Percentiles rank a stretch among this genome's conserved stretches.
Conservation (phyloP, 2,329 filamentous ascomycete genomes). For the Paracoccidioides brasiliensis region DNA sequence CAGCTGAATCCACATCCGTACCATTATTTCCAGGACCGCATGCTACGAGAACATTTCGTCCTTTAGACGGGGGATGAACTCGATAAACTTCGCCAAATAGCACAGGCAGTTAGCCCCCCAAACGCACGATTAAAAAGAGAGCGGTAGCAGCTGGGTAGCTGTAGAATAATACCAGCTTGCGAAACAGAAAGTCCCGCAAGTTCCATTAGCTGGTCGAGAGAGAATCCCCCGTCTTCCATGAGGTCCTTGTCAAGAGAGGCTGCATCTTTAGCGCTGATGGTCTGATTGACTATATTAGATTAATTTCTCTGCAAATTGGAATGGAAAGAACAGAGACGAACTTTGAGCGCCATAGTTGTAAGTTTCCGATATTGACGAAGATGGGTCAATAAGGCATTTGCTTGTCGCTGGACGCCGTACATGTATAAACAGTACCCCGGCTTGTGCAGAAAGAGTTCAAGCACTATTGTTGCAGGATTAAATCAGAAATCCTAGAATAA, state of each 20-base stretch:
- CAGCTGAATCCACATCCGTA: constrained; percentile 12
- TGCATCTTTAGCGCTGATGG: constrained; percentile 74
- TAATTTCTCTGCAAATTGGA: not conserved
- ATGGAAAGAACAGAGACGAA: not conserved
- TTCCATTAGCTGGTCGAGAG: constrained; percentile 94
- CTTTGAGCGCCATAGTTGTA: constrained; percentile 3
- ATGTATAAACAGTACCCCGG: not conserved
- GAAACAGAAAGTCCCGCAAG: constrained; percentile 85
- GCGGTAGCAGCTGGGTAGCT: not conserved
- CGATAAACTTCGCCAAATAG: constrained; percentile 52
- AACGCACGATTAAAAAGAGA: not conserved
- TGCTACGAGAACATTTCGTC: constrained; percentile 67
- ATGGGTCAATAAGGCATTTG: constrained; percentile 3
- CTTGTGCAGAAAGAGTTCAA: too few species aligned
- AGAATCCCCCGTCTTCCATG: constrained; percentile 77
- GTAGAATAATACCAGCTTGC: constrained; percentile 54
- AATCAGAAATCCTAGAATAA: not conserved
- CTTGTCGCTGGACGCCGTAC: not conserved
- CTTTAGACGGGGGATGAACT: constrained; percentile 61
- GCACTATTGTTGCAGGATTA: not conserved
- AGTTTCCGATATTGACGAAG: not conserved
- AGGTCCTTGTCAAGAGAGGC: constrained; percentile 84
- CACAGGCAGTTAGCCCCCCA: constrained; percentile 2
- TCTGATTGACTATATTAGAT: constrained; percentile 39
- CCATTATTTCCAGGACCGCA: constrained; percentile 69